These are phyloP conservation scores for Pseudocercospora fuligena DNA, from an alignment of 2,329 filamentous ascomycete genomes.

Conservation along the genomic window DNA sequence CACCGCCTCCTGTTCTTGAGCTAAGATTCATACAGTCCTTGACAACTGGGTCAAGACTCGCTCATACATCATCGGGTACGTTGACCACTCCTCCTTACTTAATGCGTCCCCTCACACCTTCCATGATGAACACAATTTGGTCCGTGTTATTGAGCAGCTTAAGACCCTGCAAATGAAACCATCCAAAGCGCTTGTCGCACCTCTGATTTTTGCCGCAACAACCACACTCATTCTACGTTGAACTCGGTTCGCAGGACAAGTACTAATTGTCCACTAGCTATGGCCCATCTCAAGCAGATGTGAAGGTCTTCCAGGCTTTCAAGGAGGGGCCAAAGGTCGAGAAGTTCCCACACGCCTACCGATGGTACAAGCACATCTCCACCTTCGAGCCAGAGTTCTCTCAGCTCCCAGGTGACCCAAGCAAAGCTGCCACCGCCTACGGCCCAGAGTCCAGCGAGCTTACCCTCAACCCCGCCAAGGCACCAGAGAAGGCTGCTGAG, in stretches of 20 bases:
- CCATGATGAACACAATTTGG: conserved; percentile 84
- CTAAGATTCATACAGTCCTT: conserved; percentile 56
- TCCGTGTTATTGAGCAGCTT: conserved; percentile 95
- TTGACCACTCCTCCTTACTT: conserved; percentile 40
- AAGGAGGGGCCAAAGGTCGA: conserved; percentile 73
- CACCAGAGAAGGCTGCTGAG: conserved; percentile 64
- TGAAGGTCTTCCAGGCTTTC: conserved; percentile 90
- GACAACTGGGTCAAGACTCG: conserved; percentile 75
- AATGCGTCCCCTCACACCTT: conserved; percentile 34
- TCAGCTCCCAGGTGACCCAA: conserved; percentile 86
- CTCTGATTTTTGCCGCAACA: conserved; percentile 63
- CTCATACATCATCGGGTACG: conserved; percentile 84
- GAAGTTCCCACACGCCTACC: conserved; percentile 91
- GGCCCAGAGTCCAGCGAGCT: conserved; percentile 81
- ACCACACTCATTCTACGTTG: not conserved
- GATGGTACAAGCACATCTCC: conserved; percentile 99
- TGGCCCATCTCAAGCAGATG: conserved; percentile 89
- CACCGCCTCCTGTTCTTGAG: conserved; percentile 18
- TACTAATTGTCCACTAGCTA: conserved; percentile 52
- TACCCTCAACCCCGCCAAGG: conserved; percentile 84
- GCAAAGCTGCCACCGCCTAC: conserved; percentile 86
- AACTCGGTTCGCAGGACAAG: not conserved
- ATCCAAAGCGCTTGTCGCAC: conserved; percentile 73
- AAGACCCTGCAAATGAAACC: conserved; percentile 88
- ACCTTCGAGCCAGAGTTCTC: conserved; percentile 92